phyloP scores from a whole-genome alignment of 805 yeast genomes.

The Nakazawaea siamensis region DNA sequence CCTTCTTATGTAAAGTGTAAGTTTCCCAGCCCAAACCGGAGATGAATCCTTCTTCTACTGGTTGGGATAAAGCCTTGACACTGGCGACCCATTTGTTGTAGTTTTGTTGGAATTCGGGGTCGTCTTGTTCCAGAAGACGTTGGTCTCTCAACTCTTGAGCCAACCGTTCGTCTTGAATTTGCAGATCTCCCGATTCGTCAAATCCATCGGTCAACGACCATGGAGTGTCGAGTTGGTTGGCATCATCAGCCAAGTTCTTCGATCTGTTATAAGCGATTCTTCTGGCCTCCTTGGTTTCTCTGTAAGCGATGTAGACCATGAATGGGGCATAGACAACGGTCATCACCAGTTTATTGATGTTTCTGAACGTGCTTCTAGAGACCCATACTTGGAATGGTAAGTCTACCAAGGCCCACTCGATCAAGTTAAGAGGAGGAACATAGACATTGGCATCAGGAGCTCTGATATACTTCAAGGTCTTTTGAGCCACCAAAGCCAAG shows the following conservation, averaged over 20 bases:
- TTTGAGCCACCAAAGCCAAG: conserved; percentile 76
- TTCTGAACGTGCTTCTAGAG: conserved; percentile 19
- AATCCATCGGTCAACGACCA: conserved; percentile 84
- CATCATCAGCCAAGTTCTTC: conserved; percentile 62
- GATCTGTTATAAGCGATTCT: conserved; percentile 65
- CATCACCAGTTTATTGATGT: conserved; percentile 51
- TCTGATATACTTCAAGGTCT: conserved; percentile 74
- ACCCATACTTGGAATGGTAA: conserved; percentile 31
- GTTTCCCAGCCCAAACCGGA: conserved; percentile 59
- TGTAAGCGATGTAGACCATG: conserved; percentile 48
- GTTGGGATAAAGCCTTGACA: conserved; percentile 46
- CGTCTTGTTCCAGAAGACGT: conserved; percentile 54
- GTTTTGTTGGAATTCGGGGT: conserved; percentile 57
- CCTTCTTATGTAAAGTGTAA: conserved; percentile 42
- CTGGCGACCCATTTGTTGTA: conserved; percentile 39
- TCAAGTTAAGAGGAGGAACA: conserved; percentile 76
- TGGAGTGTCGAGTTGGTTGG: conserved; percentile 67
- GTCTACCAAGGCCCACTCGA: conserved; percentile 51
- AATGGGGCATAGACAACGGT: conserved; percentile 60
- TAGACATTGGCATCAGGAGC: conserved; percentile 85
- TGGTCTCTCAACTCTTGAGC: conserved; percentile 39
- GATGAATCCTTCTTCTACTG: conserved; percentile 45
- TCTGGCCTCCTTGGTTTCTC: conserved; percentile 60
- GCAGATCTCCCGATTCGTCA: conserved; percentile 27
- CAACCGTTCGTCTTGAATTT: conserved; percentile 19